A percentile compares a stretch with the other conserved stretches of the same genome.
These are phyloP conservation scores for Vitis rotundifolia DNA, from an alignment of 164 flowering plant genomes.

Conservation along the genomic window DNA sequence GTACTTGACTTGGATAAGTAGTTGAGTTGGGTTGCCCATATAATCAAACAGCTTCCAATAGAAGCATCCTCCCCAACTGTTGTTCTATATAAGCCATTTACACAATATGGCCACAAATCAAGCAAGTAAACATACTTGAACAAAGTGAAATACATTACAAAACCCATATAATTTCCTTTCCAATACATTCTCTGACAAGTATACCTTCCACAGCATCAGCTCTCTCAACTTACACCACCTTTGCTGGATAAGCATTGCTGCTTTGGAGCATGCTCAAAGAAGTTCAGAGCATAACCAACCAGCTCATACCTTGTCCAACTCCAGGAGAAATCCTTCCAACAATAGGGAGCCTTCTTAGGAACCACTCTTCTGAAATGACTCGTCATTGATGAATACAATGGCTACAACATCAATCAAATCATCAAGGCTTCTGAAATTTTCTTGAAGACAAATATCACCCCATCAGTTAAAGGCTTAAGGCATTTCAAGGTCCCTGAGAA, in stretches of 20 bases:
- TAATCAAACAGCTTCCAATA: too few species aligned
- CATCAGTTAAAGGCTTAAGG: background rate
- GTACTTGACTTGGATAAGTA: too few species aligned
- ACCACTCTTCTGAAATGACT: background rate
- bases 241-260: constrained; percentile 2
- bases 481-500: constrained; percentile 2
- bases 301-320: constrained; percentile 11
- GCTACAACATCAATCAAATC: constrained; percentile 2
- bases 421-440: constrained; percentile 12
- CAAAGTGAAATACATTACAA: too few species aligned
- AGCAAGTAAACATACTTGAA: too few species aligned
- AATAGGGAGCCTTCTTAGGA: constrained; percentile 6
- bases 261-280: constrained; percentile 7
- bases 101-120: too few species aligned
- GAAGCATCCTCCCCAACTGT: too few species aligned
- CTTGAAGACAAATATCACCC: background rate
- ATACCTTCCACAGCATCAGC: too few species aligned
- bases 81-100: too few species aligned
- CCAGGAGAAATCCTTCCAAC: constrained; percentile 10
- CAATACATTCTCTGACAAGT: too few species aligned
- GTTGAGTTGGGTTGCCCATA: too few species aligned
- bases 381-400: constrained; percentile 12
- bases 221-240: too few species aligned
- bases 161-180: too few species aligned
- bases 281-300: constrained; percentile 12